Evolutionary conservation across 2,329 filamentous ascomycete genomes (phyloP).

Genomic region (Aspergillus quadricinctus): DNA sequence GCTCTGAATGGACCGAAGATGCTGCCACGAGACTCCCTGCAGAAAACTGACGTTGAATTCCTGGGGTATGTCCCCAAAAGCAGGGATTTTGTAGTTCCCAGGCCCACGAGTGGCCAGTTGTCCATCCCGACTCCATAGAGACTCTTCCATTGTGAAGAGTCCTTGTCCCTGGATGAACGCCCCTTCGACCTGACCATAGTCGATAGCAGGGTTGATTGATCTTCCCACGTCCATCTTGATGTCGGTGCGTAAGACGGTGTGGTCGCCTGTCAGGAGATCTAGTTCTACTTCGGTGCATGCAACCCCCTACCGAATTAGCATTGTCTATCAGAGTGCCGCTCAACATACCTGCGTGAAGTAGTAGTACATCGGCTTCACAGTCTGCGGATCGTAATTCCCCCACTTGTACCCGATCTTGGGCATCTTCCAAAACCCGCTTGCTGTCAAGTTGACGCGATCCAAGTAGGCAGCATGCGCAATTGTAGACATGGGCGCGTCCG

Average conservation of each 20-base stretch:
- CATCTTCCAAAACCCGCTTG: slow-evolving; percentile 95
- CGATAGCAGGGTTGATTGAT: slow-evolving; percentile 63
- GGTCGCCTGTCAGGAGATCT: slow-evolving; percentile 88
- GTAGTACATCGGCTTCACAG: slow-evolving; percentile 85
- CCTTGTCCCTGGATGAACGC: slow-evolving; percentile 78
- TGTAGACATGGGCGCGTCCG: slow-evolving; percentile 74
- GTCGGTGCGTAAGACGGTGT: slow-evolving; percentile 83
- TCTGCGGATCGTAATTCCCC: slow-evolving; percentile 64
- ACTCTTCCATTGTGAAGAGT: slow-evolving; percentile 73
- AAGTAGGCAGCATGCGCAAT: slow-evolving; percentile 91
- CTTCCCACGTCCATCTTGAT: slow-evolving; percentile 90
- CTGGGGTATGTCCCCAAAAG: slow-evolving; percentile 64
- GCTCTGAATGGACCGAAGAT: slow-evolving; percentile 50
- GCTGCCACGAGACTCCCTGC: slow-evolving; percentile 53
- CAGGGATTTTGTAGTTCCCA: slow-evolving; percentile 63
- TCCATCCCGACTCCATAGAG: slow-evolving; percentile 61
- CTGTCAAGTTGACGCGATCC: slow-evolving; percentile 92
- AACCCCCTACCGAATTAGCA: slow-evolving; percentile 48
- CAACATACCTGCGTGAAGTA: slow-evolving; percentile 81
- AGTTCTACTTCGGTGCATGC: slow-evolving; percentile 88
- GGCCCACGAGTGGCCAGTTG: slow-evolving; percentile 62
- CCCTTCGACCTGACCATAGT: slow-evolving; percentile 80
- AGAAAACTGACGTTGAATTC: slow-evolving; percentile 60
- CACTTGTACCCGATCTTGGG: slow-evolving; percentile 95
- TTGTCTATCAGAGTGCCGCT: too few species aligned